Evolutionary conservation across 352 stramenopile genomes (phyloP), one percentile per base, ranked within the genome.

Genomic region (Phytophthora lateralis): DNA sequence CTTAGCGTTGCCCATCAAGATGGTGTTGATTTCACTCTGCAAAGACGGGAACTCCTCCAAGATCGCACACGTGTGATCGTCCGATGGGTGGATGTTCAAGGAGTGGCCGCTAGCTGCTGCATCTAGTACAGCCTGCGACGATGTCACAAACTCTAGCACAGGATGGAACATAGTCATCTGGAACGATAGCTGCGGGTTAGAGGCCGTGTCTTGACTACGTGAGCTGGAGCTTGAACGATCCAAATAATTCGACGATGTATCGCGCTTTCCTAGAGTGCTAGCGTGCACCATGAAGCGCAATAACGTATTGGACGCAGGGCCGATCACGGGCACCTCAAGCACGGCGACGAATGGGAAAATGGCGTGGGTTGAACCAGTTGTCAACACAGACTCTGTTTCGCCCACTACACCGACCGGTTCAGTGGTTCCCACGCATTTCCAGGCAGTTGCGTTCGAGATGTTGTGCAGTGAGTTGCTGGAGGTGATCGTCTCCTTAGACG

Each of bases 161-260:
- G 87, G 87, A 41, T 91, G 83, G 55, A 94, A 93, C 84, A 91
- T 92, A 1, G 82, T 93, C 82, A 94, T 94, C 61, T 93, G 82
- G 59, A 91, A 93, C 14, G 85, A 91, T 21, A 91, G 47, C 6
- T 75, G 69, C 10, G 69, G 69, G 26, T 75, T 75, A 0, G 75
- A 73, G 24, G 68, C 57, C 4, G 76, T 72, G 24, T 85, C 76
- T 47, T 69, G 63, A 57, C 67, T 75, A n/a, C 62, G 50, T 6
- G 71, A 56, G n/a, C 73, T 72, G 3, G 73, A 81, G 27, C 66
- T 78, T 20, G 62, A 82, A 44, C 66, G 66, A 8, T 77, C 81
- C 21, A 89, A 61, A 41, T 82, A 73, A 46, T 75, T 48, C 6
- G 65, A 55, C 32, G 66, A 78, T n/a, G 59, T 76, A 14, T 91